Base-by-base conservation (phyloP, 352 stramenopile genomes). In the Saprolegnia parasitica region DNA sequence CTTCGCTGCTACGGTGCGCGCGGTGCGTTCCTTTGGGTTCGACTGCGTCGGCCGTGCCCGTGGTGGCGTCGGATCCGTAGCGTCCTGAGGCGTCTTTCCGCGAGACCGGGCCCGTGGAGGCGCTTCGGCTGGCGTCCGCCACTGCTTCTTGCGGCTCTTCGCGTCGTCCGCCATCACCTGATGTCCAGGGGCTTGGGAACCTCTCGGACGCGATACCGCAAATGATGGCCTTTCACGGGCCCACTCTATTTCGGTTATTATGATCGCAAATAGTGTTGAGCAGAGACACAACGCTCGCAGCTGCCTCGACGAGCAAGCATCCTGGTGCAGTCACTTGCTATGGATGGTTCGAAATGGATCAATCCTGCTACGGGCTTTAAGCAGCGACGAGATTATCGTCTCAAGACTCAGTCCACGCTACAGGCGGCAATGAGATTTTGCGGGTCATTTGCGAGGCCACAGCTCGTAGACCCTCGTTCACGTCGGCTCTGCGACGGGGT, bases 141-240 rank as follows among this genome's bases (percentile, higher is more conserved):
- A 61, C 39, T 15, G 13, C 63, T 70, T 70, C 63, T 61, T 40
- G 29, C 50, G 47, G 20, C 15, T 26, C 63, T 70, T 70, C 16
- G 24, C 63, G 13, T 70, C 63, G 42, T 49, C 42, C 42, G 11
- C 42, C 42, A 49, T 15, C 42, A n/a, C 29, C 29, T 35, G n/a
- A n/a, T n/a, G n/a, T n/a, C n/a, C 29, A 5, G 29, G 29, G 29
- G 29, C 29, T 35, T n/a, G 39, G 18, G 18, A 49, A 49, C 42
- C 42, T 49, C 42, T 49, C 42, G 42, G 42, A 49, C 42, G 42
- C 42, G 42, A 49, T 49, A 49, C 11, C 42, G 42, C 42, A 49
- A 49, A 49, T 49, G 42, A 49, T 49, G 11, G 42, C 42, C 42
- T 49, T 49, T 49, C 42, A 49, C 42, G 42, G 42, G 42, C 3